A percentile compares a stretch with the other conserved stretches of the same genome.
phyloP scores from a whole-genome alignment of 108 stramenopile genomes.

The Cyclostephanos tholiformis region DNA sequence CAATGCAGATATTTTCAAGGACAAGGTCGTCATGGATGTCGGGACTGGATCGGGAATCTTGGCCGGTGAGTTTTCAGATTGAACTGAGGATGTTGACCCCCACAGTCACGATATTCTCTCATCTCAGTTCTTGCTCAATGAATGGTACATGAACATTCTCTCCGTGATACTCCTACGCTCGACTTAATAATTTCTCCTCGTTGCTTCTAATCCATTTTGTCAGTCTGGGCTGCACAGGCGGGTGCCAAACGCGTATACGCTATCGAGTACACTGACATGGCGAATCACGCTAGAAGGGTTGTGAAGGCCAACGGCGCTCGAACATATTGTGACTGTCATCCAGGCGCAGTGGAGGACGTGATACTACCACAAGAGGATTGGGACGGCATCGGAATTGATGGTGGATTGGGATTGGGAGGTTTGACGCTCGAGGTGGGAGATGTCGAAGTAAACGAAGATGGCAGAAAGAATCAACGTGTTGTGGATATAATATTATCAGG shows the following conservation, averaged over 20 bases:
- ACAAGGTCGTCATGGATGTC: slow-evolving; percentile 98
- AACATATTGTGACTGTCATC: slow-evolving; percentile 95
- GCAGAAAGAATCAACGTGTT: slow-evolving; percentile 52
- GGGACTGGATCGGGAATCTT: slow-evolving; percentile 98
- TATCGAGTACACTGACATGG: slow-evolving; percentile 98
- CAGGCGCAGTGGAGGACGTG: slow-evolving; percentile 91
- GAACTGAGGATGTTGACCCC: too few relatives aligned
- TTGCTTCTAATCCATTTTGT: neutral
- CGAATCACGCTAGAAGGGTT: slow-evolving; percentile 90
- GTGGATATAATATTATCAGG: slow-evolving; percentile 94
- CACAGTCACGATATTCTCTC: too few relatives aligned
- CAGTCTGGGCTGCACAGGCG: slow-evolving; percentile 95
- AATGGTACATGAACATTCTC: neutral
- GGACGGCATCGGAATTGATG: slow-evolving; percentile 47
- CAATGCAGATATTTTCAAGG: slow-evolving; percentile 90
- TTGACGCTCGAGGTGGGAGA: slow-evolving; percentile 59
- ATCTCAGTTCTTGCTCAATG: neutral
- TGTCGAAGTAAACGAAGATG: slow-evolving; percentile 24
- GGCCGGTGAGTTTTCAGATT: slow-evolving; percentile 42
- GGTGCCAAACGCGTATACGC: slow-evolving; percentile 94
- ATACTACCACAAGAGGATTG: slow-evolving; percentile 75
- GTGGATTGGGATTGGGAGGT: slow-evolving; percentile 8
- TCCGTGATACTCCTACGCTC: neutral
- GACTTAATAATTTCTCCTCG: neutral
- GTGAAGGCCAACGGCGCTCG: slow-evolving; percentile 91